phyloP scores from a whole-genome alignment of 305 asterid species.

The Fraxinus dipetala region DNA sequence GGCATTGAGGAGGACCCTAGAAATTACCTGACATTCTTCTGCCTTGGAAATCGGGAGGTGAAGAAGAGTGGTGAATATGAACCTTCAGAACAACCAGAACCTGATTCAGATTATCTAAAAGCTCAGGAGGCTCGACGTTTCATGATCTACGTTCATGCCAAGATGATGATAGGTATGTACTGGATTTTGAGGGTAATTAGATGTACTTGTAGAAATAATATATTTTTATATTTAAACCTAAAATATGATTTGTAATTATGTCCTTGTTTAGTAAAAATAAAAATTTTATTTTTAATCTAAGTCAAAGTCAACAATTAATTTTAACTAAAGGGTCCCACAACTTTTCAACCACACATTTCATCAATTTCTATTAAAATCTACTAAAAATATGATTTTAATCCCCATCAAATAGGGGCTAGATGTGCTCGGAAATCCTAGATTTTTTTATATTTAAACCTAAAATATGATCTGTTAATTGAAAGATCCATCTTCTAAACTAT shows the following conservation, averaged over 20 bases:
- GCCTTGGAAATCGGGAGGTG: conserved; percentile 81
- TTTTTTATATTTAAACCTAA: not conserved
- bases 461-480: not conserved
- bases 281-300: too few relatives aligned
- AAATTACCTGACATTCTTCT: conserved; percentile 74
- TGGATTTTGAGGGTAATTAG: not conserved
- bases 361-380: too few relatives aligned
- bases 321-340: too few relatives aligned
- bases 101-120: conserved; percentile 63
- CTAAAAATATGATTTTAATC: too few relatives aligned
- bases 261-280: too few relatives aligned
- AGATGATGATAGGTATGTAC: conserved; percentile 81
- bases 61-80: conserved; percentile 79
- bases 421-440: not conserved
- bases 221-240: not conserved
- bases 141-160: conserved; percentile 91
- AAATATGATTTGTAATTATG: not conserved
- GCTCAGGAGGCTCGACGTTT: conserved; percentile 96
- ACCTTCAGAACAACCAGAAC: conserved; percentile 73
- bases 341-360: too few relatives aligned
- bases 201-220: not conserved
- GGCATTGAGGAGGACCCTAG: conserved; percentile 79
- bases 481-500: not conserved
- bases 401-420: too few relatives aligned
- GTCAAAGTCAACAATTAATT: too few relatives aligned